These are phyloP conservation scores for Pelargonium australe DNA, from an alignment of 441 rosid species.

Conservation along the genomic window DNA sequence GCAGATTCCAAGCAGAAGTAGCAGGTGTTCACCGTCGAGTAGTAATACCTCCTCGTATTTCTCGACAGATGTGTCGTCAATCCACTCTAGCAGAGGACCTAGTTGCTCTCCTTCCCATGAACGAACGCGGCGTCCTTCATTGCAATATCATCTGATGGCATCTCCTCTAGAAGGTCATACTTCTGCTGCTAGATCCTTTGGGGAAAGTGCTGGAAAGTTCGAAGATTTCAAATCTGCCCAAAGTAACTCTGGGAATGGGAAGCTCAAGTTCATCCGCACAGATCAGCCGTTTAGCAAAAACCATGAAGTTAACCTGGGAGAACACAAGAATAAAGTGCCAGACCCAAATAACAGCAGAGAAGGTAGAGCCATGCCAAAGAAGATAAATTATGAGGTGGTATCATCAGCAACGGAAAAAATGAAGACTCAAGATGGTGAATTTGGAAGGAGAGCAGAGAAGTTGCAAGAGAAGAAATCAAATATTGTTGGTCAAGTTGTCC, in stretches of 20 bases:
- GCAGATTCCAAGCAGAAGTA: conserved; percentile 32
- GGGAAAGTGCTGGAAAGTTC: conserved; percentile 29
- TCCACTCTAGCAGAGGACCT: conserved; percentile 40
- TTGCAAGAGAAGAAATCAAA: conserved; percentile 30
- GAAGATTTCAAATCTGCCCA: conserved; percentile 23
- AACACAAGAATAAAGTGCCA: conserved; percentile 30
- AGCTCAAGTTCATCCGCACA: conserved; percentile 22
- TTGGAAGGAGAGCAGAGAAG: conserved; percentile 31
- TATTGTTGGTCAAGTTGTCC: conserved; percentile 28
- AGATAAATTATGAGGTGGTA: conserved; percentile 29
- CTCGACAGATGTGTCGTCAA: conserved; percentile 50
- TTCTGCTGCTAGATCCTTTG: conserved; percentile 25
- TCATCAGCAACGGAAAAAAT: conserved; percentile 29
- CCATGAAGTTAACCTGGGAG: conserved; percentile 28
- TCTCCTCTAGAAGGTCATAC: conserved; percentile 33
- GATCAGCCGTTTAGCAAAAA: conserved; percentile 30
- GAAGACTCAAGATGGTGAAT: conserved; percentile 35
- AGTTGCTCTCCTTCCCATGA: conserved; percentile 42
- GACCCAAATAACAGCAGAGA: conserved; percentile 27
- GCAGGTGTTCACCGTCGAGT: conserved; percentile 49
- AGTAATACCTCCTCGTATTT: conserved; percentile 42
- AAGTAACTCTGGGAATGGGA: conserved; percentile 22
- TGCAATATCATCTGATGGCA: conserved; percentile 47
- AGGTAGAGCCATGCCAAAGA: conserved; percentile 27
- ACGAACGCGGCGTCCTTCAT: conserved; percentile 37